Conservation (phyloP, 140 eudicot species). For the Anethum foeniculum region DNA sequence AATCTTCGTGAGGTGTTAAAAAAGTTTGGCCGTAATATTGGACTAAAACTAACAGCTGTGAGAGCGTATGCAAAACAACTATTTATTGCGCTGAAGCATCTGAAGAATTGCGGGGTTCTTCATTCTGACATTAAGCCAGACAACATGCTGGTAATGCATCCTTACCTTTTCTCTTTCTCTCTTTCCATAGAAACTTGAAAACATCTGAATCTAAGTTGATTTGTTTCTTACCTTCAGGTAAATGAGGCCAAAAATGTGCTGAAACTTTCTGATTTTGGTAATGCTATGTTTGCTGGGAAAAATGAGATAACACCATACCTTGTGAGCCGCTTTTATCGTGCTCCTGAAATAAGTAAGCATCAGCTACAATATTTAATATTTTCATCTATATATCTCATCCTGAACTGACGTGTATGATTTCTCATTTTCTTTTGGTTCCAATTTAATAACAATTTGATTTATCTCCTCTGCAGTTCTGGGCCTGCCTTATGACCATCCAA, state of each 20-base stretch:
- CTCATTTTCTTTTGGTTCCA: not conserved
- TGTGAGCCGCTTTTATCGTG: constrained; percentile 98
- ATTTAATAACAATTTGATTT: not conserved
- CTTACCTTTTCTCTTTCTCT: not conserved
- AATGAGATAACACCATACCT: constrained; percentile 95
- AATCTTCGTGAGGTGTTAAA: constrained; percentile 95
- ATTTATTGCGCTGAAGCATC: constrained; percentile 86
- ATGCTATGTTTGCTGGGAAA: constrained; percentile 99
- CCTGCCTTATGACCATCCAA: constrained; percentile 85
- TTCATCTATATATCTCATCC: not conserved
- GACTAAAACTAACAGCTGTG: constrained; percentile 97
- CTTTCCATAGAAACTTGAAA: not conserved
- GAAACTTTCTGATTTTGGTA: constrained; percentile 96
- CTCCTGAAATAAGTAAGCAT: constrained; percentile 97
- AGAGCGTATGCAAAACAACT: constrained; percentile 94
- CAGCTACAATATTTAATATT: not conserved
- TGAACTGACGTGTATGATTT: not conserved
- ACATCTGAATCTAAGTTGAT: not conserved
- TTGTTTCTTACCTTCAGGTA: constrained; percentile 40
- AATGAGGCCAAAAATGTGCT: constrained; percentile 89
- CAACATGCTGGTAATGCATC: constrained; percentile 72
- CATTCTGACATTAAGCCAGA: constrained; percentile 97
- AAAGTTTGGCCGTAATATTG: constrained; percentile 99
- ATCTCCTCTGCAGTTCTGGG: constrained; percentile 62
- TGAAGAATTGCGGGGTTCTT: constrained; percentile 90